Base-by-base conservation (phyloP, 106 monocot species). In the Platanthera zijinensis region DNA sequence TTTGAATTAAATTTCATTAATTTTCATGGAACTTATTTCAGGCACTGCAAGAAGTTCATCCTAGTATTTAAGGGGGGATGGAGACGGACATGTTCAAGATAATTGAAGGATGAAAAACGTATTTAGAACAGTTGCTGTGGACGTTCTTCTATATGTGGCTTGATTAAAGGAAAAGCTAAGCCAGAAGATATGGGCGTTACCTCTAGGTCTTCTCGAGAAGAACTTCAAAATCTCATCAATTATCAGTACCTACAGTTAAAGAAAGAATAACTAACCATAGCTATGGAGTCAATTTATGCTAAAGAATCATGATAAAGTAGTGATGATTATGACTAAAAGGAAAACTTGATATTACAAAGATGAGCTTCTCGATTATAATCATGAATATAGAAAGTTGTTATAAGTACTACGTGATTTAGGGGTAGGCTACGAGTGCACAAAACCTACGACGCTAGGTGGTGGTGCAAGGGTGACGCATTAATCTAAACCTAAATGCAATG, bases 181-280 rank as follows among this genome's bases (percentile, higher is more conserved):
- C 13, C 12, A 2, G 54, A 71, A 69, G 17, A 54, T 8, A 78
- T 15, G 51, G 17, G 18, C 48, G 48, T 72, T 88, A 94, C 99
- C 94, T 92, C 84, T 75, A 52, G 89, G 54, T 48, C 82, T 90
- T 85, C 99, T 92, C 81, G 94, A 94, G 74, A 94, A 86, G 80
- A 92, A 90, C 79, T 99, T 99, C 79, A 99, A 72, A 72, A 94
- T 72, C 82, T 99, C 99, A 69, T 99, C 99, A 79, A 99, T 99
- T 45, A 99, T 74, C 68, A 99, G 81, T 54, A 99, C 99, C 99
- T 99, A 79, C 50, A 82, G 17, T 9, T 75, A 52, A 39, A 62
- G 11, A 15, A n/a, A 72, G 12, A 76, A 54, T 69, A 0, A 50
- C 52, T 32, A 28, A 66, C 10, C 25, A 11, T 66, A 32, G 32